Base-by-base conservation (phyloP, 148 eudicot genomes). In the Drosera capensis region DNA sequence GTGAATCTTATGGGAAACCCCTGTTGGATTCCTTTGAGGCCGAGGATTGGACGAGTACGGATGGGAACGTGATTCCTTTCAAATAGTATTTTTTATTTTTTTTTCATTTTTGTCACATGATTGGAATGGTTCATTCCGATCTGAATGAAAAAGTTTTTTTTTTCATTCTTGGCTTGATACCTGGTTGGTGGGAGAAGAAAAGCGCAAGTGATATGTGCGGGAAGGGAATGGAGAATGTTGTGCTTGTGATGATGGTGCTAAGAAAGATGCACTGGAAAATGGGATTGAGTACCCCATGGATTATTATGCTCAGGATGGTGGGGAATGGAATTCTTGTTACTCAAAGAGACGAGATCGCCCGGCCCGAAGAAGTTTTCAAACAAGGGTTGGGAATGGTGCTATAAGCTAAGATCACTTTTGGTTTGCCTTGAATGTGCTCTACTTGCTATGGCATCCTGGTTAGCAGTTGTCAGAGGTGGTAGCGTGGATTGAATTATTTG, bases 251-350 rank as follows among this genome's bases (percentile, higher is more conserved):
- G 40, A 63, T 46, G 77, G 44, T 14, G 63, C n/a, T 51, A 47
- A 8, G 25, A 57, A 57, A 21, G 62, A 50, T 3, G 48, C 26
- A 29, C 55, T 26, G 39, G 75, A 46, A 19, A 47, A 23, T 39
- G 68, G 34, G 43, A 67, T 55, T 20, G 90, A 79, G 57, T 87
- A 87, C 65, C 81, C 96, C 2, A 87, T 87, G 96, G 96, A 87
- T 44, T 87, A 87, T 51, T 87, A 87, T 64, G 80, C 94, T 21
- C 96, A 77, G 60, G 94, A 87, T 71, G 96, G 96, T 19, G 96
- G 94, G 46, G 83, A 72, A 19, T 88, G 94, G 94, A 88, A 80
- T 56, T 80, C 94, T 20, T 62, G 71, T 65, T 84, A 88, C 60
- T 49, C 65, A 23, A 88, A 78, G 66, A 82, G 74, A 58, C 63